These are phyloP conservation scores for Lolium perenne DNA, from an alignment of 176 grass and related monocot genomes.

Conservation along the genomic window DNA sequence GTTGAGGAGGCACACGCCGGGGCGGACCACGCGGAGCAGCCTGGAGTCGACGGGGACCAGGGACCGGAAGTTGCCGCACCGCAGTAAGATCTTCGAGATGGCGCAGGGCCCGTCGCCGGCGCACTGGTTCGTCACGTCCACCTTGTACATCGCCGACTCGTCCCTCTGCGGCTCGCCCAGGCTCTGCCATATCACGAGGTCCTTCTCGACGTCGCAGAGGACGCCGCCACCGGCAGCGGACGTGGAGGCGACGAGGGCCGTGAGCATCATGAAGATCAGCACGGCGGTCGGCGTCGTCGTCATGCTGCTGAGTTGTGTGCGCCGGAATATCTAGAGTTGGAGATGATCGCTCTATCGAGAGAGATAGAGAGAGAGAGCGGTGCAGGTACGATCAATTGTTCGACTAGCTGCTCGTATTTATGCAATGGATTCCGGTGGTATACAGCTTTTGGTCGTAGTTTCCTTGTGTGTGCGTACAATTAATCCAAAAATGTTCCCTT, in stretches of 20 bases:
- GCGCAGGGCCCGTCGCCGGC: neutral
- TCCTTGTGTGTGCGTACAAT: too few species aligned
- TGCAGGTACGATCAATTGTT: too few species aligned
- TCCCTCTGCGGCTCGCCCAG: neutral
- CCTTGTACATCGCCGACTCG: neutral
- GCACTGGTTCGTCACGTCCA: neutral
- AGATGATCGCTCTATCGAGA: too few species aligned
- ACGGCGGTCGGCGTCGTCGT: neutral
- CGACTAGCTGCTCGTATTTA: too few species aligned
- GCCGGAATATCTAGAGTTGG: too few species aligned
- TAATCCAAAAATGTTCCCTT: too few species aligned
- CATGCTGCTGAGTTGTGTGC: too few species aligned
- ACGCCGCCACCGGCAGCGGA: neutral
- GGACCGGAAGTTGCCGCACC: too few species aligned
- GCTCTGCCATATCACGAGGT: neutral
- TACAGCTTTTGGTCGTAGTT: too few species aligned
- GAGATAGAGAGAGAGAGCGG: neutral
- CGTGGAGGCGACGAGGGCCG: neutral
- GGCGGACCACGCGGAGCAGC: neutral
- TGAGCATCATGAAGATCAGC: neutral
- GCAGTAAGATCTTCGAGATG: too few species aligned
- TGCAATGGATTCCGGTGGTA: too few species aligned
- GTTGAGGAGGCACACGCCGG: slow-evolving; percentile 29
- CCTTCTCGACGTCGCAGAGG: neutral
- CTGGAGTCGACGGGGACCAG: too few species aligned